Conservation (phyloP, 2,329 filamentous ascomycete species). For the Talaromyces pinophilus region DNA sequence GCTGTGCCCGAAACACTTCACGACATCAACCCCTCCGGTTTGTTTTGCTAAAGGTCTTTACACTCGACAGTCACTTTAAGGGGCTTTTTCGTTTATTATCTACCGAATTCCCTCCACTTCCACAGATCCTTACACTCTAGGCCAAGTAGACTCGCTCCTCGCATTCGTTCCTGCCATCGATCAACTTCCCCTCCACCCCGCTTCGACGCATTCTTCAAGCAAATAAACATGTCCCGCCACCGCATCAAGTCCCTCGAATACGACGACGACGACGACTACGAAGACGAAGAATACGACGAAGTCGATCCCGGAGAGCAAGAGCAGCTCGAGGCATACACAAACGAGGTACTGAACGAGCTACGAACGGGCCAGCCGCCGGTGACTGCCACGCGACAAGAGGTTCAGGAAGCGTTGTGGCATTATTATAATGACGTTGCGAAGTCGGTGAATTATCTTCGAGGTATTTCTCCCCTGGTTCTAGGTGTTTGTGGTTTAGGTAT, state of each 20-base stretch:
- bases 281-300: conserved; percentile 42
- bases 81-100: neutral
- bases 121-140: neutral
- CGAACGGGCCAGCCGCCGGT: conserved; percentile 60
- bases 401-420: conserved; percentile 89
- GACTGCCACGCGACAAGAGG: conserved; percentile 67
- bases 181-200: conserved; percentile 6
- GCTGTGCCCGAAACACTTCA: conserved; percentile 2
- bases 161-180: neutral
- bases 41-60: neutral
- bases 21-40: neutral
- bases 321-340: conserved; percentile 66
- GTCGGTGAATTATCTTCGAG: conserved; percentile 75
- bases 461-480: conserved; percentile 34
- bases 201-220: neutral
- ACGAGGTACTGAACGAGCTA: conserved; percentile 66
- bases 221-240: conserved; percentile 45
- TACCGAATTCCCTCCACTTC: too few relatives aligned
- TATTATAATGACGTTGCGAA: conserved; percentile 94
- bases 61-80: neutral
- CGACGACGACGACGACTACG: conserved; percentile 45
- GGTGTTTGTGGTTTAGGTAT: neutral
- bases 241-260: conserved; percentile 48
- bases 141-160: neutral
- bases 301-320: conserved; percentile 50